A percentile compares a stretch with the other conserved stretches of the same genome.
Conservation (phyloP, 2,329 filamentous ascomycete genomes). For the Pseudopyricularia cyperi region DNA sequence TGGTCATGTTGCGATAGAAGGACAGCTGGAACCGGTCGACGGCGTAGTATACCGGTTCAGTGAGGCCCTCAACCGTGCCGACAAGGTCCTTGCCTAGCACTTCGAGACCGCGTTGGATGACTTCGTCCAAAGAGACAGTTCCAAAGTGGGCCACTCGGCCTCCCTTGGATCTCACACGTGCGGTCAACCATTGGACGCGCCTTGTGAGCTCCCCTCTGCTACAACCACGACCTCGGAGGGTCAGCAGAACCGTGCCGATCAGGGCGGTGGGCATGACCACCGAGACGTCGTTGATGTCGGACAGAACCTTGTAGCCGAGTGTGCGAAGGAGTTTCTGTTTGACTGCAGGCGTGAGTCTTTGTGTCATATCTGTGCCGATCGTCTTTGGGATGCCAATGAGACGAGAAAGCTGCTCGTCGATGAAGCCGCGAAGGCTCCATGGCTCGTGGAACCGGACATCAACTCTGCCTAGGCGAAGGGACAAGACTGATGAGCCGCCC, state of each 20-base stretch:
- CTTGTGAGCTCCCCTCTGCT: slow-evolving; percentile 76
- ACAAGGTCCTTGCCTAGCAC: slow-evolving; percentile 86
- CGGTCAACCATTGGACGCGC: slow-evolving; percentile 80
- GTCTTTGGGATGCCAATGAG: slow-evolving; percentile 35
- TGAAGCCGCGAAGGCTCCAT: slow-evolving; percentile 77
- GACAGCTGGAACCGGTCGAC: slow-evolving; percentile 94
- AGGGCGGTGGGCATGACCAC: slow-evolving; percentile 97
- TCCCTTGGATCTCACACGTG: slow-evolving; percentile 70
- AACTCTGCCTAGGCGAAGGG: slow-evolving; percentile 76
- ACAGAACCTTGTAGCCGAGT: slow-evolving; percentile 81
- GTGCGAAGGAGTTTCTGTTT: slow-evolving; percentile 68
- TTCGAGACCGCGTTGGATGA: slow-evolving; percentile 81
- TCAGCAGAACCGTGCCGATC: slow-evolving; percentile 86
- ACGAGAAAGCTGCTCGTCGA: slow-evolving; percentile 59
- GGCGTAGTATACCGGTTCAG: slow-evolving; percentile 86
- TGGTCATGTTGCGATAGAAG: slow-evolving; percentile 99
- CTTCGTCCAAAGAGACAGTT: slow-evolving; percentile 61
- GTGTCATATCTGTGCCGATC: slow-evolving; percentile 27
- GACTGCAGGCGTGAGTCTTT: slow-evolving; percentile 36
- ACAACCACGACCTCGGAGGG: slow-evolving; percentile 80
- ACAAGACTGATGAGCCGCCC: slow-evolving; percentile 71
- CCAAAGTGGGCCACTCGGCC: slow-evolving; percentile 92
- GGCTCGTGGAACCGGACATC: slow-evolving; percentile 95
- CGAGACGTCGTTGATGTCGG: slow-evolving; percentile 89
- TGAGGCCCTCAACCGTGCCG: slow-evolving; percentile 62